A percentile compares a stretch with the other conserved stretches of the same genome.
Evolutionary conservation across 768 basidiomycete genomes (phyloP).

Genomic region (Kwoniella mangroviensis): DNA sequence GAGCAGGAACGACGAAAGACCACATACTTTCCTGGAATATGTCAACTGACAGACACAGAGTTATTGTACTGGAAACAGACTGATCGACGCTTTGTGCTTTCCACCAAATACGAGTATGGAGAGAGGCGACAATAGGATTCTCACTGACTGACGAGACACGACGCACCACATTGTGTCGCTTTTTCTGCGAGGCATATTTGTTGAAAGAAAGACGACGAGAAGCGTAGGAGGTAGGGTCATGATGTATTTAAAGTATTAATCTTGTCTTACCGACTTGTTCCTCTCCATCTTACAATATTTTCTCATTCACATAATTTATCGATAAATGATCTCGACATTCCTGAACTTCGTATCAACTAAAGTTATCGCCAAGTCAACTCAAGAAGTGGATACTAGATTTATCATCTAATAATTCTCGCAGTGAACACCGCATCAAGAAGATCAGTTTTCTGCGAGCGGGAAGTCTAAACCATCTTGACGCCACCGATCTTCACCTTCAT

Average conservation of each 20-base stretch:
- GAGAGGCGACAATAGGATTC: constrained; percentile 12
- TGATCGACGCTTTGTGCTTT: constrained; percentile 15
- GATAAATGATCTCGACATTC: not conserved
- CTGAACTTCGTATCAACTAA: not conserved
- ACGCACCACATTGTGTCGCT: not conserved
- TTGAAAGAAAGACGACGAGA: not conserved
- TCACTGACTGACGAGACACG: constrained; percentile 5
- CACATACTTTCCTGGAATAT: not conserved
- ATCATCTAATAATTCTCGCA: not conserved
- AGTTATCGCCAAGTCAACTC: not conserved
- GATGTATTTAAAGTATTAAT: not conserved
- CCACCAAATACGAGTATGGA: not conserved
- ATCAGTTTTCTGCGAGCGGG: not conserved
- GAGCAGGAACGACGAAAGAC: not conserved
- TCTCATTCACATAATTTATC: constrained; percentile 7
- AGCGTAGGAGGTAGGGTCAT: not conserved
- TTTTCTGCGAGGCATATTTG: not conserved
- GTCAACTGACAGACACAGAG: not conserved
- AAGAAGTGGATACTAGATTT: not conserved
- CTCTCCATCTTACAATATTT: not conserved
- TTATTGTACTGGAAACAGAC: constrained; percentile 2
- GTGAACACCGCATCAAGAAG: not conserved
- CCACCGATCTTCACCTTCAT: constrained; percentile 9
- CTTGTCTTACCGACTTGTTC: not conserved
- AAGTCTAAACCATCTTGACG: constrained; percentile 10